Percentiles rank a stretch among this genome's conserved stretches.
Evolutionary conservation across 108 stramenopile genomes (phyloP).

Genomic region (Conticribra weissflogii): DNA sequence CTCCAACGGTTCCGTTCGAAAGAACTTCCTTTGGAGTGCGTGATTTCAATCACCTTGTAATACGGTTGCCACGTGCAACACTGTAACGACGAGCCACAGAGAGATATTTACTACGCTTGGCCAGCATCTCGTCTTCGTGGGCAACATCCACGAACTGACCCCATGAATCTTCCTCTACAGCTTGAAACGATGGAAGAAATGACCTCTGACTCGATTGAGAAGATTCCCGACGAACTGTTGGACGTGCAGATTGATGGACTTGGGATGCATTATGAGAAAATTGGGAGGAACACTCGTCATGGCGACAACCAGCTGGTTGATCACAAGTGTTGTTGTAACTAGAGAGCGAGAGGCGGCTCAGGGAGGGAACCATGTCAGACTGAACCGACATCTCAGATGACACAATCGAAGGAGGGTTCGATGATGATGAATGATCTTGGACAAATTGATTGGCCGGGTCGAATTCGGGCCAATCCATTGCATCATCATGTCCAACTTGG

Average conservation of each 20-base stretch:
- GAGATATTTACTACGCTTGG: background rate
- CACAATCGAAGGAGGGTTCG: background rate
- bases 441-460: background rate
- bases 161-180: slow-evolving; percentile 11
- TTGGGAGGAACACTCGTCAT: background rate
- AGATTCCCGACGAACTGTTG: background rate
- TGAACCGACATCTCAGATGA: background rate
- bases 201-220: background rate
- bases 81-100: background rate
- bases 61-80: background rate
- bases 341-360: background rate
- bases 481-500: background rate
- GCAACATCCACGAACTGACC: slow-evolving; percentile 21
- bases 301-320: background rate
- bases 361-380: background rate
- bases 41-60: background rate
- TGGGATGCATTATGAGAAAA: too few species aligned
- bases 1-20: background rate
- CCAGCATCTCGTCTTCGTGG: slow-evolving; percentile 4
- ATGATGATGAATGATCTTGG: background rate
- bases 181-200: background rate
- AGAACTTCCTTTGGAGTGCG: background rate
- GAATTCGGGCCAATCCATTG: background rate
- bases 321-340: background rate
- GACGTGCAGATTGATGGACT: background rate